Base-by-base conservation (phyloP, 2,329 filamentous ascomycete species). In the Didymella glomerata region DNA sequence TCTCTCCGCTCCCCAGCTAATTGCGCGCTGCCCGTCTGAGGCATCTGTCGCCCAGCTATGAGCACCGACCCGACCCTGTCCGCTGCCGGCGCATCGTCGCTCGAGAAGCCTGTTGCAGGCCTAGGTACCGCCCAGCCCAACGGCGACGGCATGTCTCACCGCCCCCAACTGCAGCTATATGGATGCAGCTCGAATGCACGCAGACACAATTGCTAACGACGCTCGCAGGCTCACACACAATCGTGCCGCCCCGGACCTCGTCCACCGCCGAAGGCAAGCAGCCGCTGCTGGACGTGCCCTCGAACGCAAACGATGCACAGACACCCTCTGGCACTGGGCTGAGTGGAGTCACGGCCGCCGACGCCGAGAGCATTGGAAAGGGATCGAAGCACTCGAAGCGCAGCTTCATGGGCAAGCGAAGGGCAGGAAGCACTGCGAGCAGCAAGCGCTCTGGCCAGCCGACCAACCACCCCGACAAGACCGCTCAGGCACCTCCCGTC, bases 391-490 rank as follows among this genome's bases (percentile, higher is more conserved):
- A 68, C 42, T 70, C 68, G 18, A 78, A 82, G 69, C 77, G 80
- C 54, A 83, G 81, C 67, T 74, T 81, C 48, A 76, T 77, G 55
- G 78, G 77, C 57, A 78, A 78, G 62, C 76, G 78, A 63, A 76
- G 80, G 63, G 79, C 80, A 36, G 76, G 73, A 10, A 83, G 81
- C 70, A 78, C 76, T 18, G 76, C 79, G 25, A 82, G 80, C 72
- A 80, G 77, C 71, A 81, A 79, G 68, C 79, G 76, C 60, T 80
- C 77, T 32, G 76, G 78, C 46, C 73, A 75, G 62, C 71, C 71
- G 49, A 69, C 70, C 54, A 68, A 73, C 38, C 67, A 74, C 20
- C 74, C 70, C 46, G 80, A 82, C 67, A 81, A 82, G 67, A 66
- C 68, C 7, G 65, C 75, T 25, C 71, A 73, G 57, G 65, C 71